Conservation (phyloP, 164 flowering plant species). For the Cinnamomum chago region DNA sequence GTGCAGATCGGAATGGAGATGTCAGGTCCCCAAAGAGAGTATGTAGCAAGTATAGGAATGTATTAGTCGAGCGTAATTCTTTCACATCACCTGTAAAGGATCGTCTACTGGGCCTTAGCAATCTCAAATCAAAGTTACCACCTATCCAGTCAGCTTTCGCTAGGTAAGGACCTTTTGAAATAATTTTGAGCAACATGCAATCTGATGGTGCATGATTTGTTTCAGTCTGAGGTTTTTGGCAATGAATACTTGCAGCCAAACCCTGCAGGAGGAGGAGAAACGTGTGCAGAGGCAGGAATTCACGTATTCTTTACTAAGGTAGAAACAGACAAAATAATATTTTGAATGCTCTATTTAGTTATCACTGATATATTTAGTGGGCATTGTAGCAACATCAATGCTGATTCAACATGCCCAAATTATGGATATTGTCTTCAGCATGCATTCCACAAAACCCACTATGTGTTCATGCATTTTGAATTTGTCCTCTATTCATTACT, state of each 20-base stretch:
- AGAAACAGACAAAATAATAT: constrained; percentile 1
- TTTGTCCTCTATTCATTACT: no score
- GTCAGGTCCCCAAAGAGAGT: constrained; percentile 84
- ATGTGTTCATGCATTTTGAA: no score
- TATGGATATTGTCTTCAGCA: not conserved
- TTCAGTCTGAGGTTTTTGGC: not conserved
- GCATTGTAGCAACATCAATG: not conserved
- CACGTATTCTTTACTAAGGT: constrained; percentile 87
- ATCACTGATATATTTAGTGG: not conserved
- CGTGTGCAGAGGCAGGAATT: constrained; percentile 96
- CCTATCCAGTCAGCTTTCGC: constrained; percentile 88
- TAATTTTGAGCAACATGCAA: not conserved
- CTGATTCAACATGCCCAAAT: not conserved
- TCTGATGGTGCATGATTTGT: not conserved
- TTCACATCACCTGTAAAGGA: constrained; percentile 94
- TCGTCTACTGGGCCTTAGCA: constrained; percentile 49
- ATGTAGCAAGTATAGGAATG: constrained; percentile 67
- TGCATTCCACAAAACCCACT: no score
- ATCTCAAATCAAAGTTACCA: constrained; percentile 58
- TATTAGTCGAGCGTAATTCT: constrained; percentile 72
- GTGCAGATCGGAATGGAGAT: constrained; percentile 54
- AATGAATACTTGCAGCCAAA: constrained; percentile 52
- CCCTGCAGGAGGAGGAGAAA: constrained; percentile 95
- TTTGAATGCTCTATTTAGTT: not conserved
- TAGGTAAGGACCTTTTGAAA: constrained; percentile 39